Base-by-base conservation (phyloP, 2,329 filamentous ascomycete species). In the Dactylellina parvicollis region DNA sequence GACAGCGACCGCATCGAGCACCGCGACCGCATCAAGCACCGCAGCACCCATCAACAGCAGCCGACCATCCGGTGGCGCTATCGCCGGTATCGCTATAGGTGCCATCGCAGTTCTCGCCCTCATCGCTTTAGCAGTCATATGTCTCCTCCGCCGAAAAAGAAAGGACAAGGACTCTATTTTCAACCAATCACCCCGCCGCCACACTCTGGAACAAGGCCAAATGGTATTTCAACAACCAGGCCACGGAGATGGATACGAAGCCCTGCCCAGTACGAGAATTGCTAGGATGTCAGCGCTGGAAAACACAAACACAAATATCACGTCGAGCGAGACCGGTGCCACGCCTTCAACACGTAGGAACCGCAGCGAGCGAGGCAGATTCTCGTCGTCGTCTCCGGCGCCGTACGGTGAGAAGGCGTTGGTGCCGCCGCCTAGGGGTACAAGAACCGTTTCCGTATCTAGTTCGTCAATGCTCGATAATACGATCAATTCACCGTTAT, bases 231-330 rank as follows among this genome's bases (percentile, higher is more conserved):
- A 50, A 26, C 79, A 78, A 28, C 77, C 71, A 12, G 76, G 79
- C 65, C 81, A 80, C 9, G 78, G 79, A 1, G 79, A 79, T 76
- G 89, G 87, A 40, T 90, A 91, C 75, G 90, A 92, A 77, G 86
- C 92, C 14, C 85, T 96, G 9, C 91, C 92, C 4, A 93, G 92
- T 44, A 92, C 92, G 28, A 89, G 95, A 74, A 95, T 99, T 70
- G 92, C 95, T 38, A 89, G 95, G 64, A 98, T 99, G 95, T 93
- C 94, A 38, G 95, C 95, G 32, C 82, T 99, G 57, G 94, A 97
- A 81, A 89, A 88, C n/a, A 54, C 30, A 81, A 89, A 88, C n/a
- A 54, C 30, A 3, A 87, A 89, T 61, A 69, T 64, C 60, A 50
- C 67, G 3, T 70, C 69, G 0, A 69, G 62, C 36, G 70, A 74